Evolutionary conservation across 192 early-diverging fungal species (phyloP).

Genomic region (Paraglomus brasilianum): DNA sequence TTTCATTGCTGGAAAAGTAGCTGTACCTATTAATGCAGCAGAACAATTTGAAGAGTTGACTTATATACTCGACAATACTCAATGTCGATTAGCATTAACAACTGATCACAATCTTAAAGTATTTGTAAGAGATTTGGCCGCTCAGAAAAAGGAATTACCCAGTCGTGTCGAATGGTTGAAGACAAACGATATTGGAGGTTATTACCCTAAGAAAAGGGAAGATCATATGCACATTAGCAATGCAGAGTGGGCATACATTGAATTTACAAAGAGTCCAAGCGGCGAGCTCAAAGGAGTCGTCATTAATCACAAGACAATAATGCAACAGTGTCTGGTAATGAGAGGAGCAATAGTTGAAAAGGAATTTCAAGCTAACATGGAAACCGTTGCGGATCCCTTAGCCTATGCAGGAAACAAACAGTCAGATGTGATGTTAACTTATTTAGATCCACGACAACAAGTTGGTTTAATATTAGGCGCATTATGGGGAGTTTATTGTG

Average conservation of each 20-base stretch:
- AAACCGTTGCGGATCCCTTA: background rate
- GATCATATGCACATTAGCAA: constrained; percentile 49
- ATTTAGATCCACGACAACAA: constrained; percentile 82
- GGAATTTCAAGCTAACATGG: background rate
- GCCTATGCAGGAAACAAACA: constrained; percentile 33
- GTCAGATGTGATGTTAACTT: constrained; percentile 60
- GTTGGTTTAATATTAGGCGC: constrained; percentile 69
- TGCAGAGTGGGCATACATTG: constrained; percentile 78
- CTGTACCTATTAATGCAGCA: constrained; percentile 80
- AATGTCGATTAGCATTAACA: constrained; percentile 69
- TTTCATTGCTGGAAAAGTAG: constrained; percentile 76
- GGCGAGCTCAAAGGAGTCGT: constrained; percentile 84
- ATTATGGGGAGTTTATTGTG: constrained; percentile 68
- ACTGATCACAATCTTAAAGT: constrained; percentile 76
- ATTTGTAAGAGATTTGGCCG: constrained; percentile 69
- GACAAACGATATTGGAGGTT: constrained; percentile 74
- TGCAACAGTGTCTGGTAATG: constrained; percentile 64
- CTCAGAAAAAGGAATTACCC: constrained; percentile 64
- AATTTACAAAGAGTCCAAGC: constrained; percentile 80
- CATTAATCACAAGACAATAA: constrained; percentile 71
- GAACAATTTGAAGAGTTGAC: constrained; percentile 78
- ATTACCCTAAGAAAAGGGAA: constrained; percentile 56
- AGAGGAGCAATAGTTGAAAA: constrained; percentile 20
- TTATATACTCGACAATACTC: constrained; percentile 69
- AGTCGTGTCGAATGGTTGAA: constrained; percentile 76